Evolutionary conservation across 345 rosid genomes (phyloP).

Genomic region (Populus davidiana): DNA sequence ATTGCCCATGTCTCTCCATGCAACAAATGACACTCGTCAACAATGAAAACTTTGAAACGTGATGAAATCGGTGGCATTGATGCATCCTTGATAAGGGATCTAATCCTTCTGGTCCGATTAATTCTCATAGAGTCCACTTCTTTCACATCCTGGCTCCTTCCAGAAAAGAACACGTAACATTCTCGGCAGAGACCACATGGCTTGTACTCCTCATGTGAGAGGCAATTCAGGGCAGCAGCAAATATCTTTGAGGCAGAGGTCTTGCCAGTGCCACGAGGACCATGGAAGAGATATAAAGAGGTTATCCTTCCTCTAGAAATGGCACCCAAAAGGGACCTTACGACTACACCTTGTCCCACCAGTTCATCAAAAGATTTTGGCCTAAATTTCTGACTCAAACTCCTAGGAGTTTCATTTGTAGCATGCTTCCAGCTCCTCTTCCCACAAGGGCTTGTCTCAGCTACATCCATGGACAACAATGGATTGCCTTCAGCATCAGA

Average conservation of each 20-base stretch:
- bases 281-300: conserved; percentile 77
- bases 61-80: conserved; percentile 64
- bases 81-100: conserved; percentile 70
- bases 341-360: conserved; percentile 82
- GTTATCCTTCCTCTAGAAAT: conserved; percentile 69
- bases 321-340: conserved; percentile 71
- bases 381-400: conserved; percentile 69
- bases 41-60: conserved; percentile 65
- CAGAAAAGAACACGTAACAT: conserved; percentile 61
- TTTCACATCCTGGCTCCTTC: conserved; percentile 62
- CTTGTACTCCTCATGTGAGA: conserved; percentile 61
- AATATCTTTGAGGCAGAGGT: conserved; percentile 84
- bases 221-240: conserved; percentile 90
- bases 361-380: conserved; percentile 77
- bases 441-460: conserved; percentile 27
- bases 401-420: conserved; percentile 47
- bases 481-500: conserved; percentile 72
- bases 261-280: conserved; percentile 94
- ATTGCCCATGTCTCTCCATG: conserved; percentile 71
- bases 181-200: conserved; percentile 91
- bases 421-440: conserved; percentile 32
- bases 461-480: conserved; percentile 43
- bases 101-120: conserved; percentile 49
- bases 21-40: conserved; percentile 89
- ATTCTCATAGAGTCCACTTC: conserved; percentile 75